Evolutionary conservation across 2,329 filamentous ascomycete genomes (phyloP), one percentile per base, ranked within the genome.

Genomic region (Diaporthe velutina): DNA sequence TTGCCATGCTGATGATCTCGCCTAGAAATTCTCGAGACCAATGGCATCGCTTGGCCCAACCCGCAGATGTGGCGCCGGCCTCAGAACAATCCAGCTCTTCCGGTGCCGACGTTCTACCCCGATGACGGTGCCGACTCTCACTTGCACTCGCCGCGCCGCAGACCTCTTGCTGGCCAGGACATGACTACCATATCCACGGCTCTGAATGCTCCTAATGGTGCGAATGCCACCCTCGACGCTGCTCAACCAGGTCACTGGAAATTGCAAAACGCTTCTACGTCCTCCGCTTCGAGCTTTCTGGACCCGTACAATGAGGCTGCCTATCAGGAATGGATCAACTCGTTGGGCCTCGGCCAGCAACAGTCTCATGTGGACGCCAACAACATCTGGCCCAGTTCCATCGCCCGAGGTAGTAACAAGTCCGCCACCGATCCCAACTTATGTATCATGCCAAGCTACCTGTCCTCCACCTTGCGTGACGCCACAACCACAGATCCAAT

Each of bases 11-110:
- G 19, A 72, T 25, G 5, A 22, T n/a, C 10, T 13, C 35, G 8
- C 28, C 5, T 50, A 95, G 95, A 93, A 55, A 86, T 96, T 33
- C 88, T 97, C 40, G 93, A 97, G 82, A 87, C 86, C 75, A 92
- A 91, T 3, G 89, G 89, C 4, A 95, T 97, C 79, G 94, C 94
- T 3, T 97, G 94, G 94, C 95, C 95, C 10, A 95, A 94, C 80
- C 84, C 89, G 28, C 83, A 85, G 22, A 94, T 95, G 92, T 94
- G 91, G 92, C 86, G 86, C 28, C 87, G 87, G 50, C 82, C 84
- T 25, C 83, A 85, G 19, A 82, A 85, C 75, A 82, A 84, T 77
- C 83, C 80, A 72, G 84, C 82, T 57, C 86, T 83, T 81, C 82
- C 80, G 13, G 82, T 86, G 1, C 84, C 86, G 2, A 81, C 85